Conservation (phyloP, 129 eudicot species). For the Flaveria trinervia region DNA sequence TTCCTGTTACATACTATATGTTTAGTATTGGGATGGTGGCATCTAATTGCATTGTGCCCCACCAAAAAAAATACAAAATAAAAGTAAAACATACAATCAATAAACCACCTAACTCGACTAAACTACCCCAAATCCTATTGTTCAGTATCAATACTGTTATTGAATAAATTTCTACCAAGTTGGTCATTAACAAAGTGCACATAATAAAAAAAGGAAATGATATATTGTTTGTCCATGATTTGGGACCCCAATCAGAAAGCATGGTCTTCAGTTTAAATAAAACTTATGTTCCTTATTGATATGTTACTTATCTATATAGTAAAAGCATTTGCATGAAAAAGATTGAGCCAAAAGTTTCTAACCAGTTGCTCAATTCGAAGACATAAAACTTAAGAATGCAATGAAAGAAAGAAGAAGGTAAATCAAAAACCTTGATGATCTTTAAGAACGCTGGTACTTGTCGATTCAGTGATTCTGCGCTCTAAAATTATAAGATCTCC, state of each 20-base stretch:
- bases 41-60: background rate
- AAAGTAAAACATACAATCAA: background rate
- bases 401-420: constrained; percentile 4
- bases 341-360: background rate
- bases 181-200: background rate
- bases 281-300: background rate
- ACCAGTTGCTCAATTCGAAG: background rate
- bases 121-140: background rate
- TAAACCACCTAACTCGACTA: background rate
- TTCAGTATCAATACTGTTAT: too few relatives aligned
- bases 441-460: constrained; percentile 60
- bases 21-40: background rate
- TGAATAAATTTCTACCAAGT: background rate
- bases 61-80: background rate
- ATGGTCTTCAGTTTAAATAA: background rate
- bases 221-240: background rate
- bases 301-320: background rate
- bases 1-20: constrained; percentile 56
- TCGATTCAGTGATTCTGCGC: constrained; percentile 72
- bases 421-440: constrained; percentile 66
- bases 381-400: background rate
- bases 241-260: background rate
- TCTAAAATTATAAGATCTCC: constrained; percentile 77
- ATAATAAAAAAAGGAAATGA: background rate
- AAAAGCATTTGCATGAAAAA: background rate